A percentile compares a stretch with the other conserved stretches of the same genome.
These are phyloP conservation scores for Babesia ovata DNA, from an alignment of 169 alveolate genomes.

Conservation along the genomic window DNA sequence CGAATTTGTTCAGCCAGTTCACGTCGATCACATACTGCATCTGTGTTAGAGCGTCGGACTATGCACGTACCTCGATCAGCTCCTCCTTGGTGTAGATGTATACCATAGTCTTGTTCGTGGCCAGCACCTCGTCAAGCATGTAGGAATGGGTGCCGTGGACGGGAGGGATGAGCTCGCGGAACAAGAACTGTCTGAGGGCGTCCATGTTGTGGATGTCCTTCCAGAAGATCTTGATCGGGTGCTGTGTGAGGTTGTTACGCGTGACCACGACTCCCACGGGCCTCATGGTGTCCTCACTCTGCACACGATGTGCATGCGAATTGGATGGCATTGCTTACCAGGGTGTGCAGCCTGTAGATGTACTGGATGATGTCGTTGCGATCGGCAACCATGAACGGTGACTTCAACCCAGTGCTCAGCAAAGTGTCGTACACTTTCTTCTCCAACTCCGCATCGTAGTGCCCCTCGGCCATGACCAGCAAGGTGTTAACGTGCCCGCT, in stretches of 20 bases:
- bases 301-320: background rate
- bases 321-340: conserved; percentile 5
- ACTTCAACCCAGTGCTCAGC: conserved; percentile 7
- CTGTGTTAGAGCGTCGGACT: background rate
- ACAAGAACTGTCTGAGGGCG: conserved; percentile 21
- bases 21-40: conserved; percentile 19
- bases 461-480: conserved; percentile 21
- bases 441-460: conserved; percentile 1
- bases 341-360: conserved; percentile 1
- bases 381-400: conserved; percentile 23
- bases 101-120: conserved; percentile 45
- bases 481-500: conserved; percentile 43
- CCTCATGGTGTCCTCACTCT: conserved; percentile 11
- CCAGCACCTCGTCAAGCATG: conserved; percentile 52
- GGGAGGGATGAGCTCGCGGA: conserved; percentile 48
- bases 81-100: conserved; percentile 63
- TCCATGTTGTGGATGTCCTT: conserved; percentile 22
- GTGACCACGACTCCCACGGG: conserved; percentile 20
- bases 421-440: conserved; percentile 18
- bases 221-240: conserved; percentile 15
- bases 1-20: conserved; percentile 42
- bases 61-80: conserved; percentile 12
- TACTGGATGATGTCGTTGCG: conserved; percentile 12
- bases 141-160: conserved; percentile 58
- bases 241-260: conserved; percentile 17